Percentiles rank a stretch among this genome's conserved stretches.
These are phyloP conservation scores for Coffea canephora DNA, from an alignment of 257 asterid species.

Conservation along the genomic window DNA sequence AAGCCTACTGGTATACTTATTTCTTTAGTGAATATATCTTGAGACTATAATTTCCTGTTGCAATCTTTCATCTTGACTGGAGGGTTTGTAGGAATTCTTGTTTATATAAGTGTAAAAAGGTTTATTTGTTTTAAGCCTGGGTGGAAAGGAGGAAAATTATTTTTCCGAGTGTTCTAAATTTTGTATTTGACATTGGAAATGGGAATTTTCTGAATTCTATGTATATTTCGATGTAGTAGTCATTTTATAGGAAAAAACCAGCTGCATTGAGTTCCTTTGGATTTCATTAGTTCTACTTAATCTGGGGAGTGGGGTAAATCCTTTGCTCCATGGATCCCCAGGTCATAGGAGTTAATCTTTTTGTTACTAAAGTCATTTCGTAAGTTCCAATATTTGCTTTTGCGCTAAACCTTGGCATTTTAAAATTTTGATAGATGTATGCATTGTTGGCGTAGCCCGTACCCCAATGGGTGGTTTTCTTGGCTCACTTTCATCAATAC, in stretches of 20 bases:
- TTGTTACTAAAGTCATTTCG: neutral
- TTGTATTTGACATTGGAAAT: neutral
- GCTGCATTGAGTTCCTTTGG: neutral
- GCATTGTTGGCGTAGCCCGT: constrained; percentile 95
- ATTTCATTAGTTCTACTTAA: neutral
- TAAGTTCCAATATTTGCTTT: neutral
- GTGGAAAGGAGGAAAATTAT: neutral
- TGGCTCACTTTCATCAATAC: constrained; percentile 81
- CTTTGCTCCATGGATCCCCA: neutral
- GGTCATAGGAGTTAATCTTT: neutral
- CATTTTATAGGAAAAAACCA: neutral
- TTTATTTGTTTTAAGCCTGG: too few relatives aligned
- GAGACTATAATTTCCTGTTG: too few relatives aligned
- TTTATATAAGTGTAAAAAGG: too few relatives aligned
- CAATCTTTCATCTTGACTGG: neutral
- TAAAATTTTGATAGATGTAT: constrained; percentile 63
- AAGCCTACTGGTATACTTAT: constrained; percentile 27
- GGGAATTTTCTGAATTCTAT: neutral
- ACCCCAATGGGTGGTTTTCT: constrained; percentile 97
- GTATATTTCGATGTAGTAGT: neutral
- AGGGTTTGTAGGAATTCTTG: too few relatives aligned
- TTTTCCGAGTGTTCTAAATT: neutral
- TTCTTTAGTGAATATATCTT: neutral
- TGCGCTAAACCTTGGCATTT: neutral
- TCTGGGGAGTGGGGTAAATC: neutral